Conservation (phyloP, 2,329 filamentous ascomycete genomes). For the Scedosporium minutisporum region DNA sequence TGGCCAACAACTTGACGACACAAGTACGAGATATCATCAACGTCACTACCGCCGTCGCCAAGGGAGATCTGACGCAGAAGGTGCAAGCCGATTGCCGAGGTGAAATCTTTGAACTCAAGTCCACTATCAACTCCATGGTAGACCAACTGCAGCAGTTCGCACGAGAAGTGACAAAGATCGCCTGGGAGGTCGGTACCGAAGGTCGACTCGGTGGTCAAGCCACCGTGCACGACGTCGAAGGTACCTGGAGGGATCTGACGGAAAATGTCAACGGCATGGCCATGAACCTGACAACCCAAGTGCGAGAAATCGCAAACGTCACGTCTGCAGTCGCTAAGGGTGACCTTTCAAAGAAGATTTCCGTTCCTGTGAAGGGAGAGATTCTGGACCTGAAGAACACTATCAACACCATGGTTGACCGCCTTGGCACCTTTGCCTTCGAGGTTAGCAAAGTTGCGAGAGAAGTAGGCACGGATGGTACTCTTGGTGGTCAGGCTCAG, state of each 20-base stretch:
- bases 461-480: conserved; percentile 93
- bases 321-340: conserved; percentile 91
- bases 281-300: conserved; percentile 94
- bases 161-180: conserved; percentile 92
- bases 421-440: conserved; percentile 88
- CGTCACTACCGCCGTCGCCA: conserved; percentile 62
- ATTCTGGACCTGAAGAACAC: conserved; percentile 93
- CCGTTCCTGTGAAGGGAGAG: conserved; percentile 86
- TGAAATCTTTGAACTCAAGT: conserved; percentile 90
- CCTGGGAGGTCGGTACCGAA: conserved; percentile 92
- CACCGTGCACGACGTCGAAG: conserved; percentile 90
- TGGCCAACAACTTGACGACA: conserved; percentile 79
- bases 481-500: conserved; percentile 84
- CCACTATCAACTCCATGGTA: conserved; percentile 98
- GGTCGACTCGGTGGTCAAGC: conserved; percentile 90
- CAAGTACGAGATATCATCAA: conserved; percentile 93
- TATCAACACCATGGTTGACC: conserved; percentile 98
- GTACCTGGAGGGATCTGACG: conserved; percentile 93
- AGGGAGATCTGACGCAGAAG: conserved; percentile 91
- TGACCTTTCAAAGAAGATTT: conserved; percentile 92
- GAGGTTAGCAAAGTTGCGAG: conserved; percentile 93
- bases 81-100: conserved; percentile 87
- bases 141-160: conserved; percentile 96
- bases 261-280: conserved; percentile 98
- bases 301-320: conserved; percentile 93